Evolutionary conservation across 768 basidiomycete genomes (phyloP), one percentile per base, ranked within the genome.

Genomic region (Agrocybe pediades): DNA sequence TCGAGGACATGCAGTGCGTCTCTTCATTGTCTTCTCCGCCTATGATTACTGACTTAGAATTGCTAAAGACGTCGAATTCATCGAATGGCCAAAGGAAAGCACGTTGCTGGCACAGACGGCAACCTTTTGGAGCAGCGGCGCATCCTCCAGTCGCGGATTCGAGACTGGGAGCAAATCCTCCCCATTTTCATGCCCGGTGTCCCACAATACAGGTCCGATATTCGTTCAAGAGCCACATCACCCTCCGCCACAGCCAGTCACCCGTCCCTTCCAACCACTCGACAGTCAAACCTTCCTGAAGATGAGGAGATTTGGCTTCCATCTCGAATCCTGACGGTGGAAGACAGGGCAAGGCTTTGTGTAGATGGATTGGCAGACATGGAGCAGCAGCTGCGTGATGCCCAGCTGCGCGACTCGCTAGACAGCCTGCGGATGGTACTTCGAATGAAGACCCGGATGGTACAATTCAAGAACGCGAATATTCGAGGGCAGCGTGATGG

Each of bases 131-230:
- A 63, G 23, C 57, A 61, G 44, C 21, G 54, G 2, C 57, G 59
- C 15, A 16, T 27, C 16, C 29, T 63, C 8, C 25, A 24, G 6
- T 23, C 29, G n/a, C 25, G 53, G 24, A 53, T 59, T 25, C 54
- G 55, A 2, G 20, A 25, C 0, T 63, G 59, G 59, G 59, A 58
- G 39, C 45, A 51, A 15, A 42, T 61, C 1, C 50, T 41, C 9
- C 46, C 53, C 2, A 48, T 61, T 19, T 63, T 59, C 20, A 57
- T 61, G 53, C 60, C 57, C 9, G 52, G 57, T 6, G 43, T 62
- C 16, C 49, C 52, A 2, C 49, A 56, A 29, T 51, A 51, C 29
- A 44, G 25, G 19, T 19, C 25, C 6, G 39, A 51, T 49, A 30
- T 50, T 6, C 47, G 15, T 3, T 9, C n/a, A 1, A 3, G 27